Evolutionary conservation across 2,329 filamentous ascomycete genomes (phyloP).

Genomic region (Phoma sp.): DNA sequence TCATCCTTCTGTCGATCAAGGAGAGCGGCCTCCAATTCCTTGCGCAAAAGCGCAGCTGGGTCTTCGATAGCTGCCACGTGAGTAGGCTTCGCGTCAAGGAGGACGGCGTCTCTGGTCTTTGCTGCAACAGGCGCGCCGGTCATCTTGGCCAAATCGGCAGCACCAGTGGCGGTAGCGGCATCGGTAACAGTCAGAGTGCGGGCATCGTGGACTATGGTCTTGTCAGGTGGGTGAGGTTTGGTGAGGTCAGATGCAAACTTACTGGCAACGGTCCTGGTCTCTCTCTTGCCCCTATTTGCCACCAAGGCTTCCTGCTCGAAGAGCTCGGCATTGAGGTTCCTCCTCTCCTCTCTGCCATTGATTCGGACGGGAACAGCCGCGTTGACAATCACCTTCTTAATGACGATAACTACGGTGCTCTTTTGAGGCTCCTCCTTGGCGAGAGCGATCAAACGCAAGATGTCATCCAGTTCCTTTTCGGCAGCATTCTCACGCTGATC

Average conservation of each 20-base stretch:
- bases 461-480: constrained; percentile 3
- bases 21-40: background rate
- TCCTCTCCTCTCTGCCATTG: background rate
- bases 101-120: background rate
- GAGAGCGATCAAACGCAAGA: constrained; percentile 1
- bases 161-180: background rate
- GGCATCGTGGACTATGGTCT: background rate
- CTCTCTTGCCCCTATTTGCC: constrained; percentile 7
- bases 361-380: too few relatives aligned
- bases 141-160: background rate
- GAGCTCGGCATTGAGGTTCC: background rate
- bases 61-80: background rate
- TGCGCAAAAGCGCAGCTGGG: constrained; percentile 3
- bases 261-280: constrained; percentile 8
- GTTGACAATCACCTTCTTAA: background rate
- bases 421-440: background rate
- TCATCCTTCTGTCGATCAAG: background rate
- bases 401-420: constrained; percentile 6
- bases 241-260: background rate
- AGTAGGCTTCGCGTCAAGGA: constrained; percentile 9
- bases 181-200: constrained; percentile 4
- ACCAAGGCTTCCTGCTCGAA: constrained; percentile 11
- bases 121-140: background rate
- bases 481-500: constrained; percentile 6
- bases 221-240: background rate